phyloP scores from a whole-genome alignment of 139 green algal species.

The Chlorella sp. region DNA sequence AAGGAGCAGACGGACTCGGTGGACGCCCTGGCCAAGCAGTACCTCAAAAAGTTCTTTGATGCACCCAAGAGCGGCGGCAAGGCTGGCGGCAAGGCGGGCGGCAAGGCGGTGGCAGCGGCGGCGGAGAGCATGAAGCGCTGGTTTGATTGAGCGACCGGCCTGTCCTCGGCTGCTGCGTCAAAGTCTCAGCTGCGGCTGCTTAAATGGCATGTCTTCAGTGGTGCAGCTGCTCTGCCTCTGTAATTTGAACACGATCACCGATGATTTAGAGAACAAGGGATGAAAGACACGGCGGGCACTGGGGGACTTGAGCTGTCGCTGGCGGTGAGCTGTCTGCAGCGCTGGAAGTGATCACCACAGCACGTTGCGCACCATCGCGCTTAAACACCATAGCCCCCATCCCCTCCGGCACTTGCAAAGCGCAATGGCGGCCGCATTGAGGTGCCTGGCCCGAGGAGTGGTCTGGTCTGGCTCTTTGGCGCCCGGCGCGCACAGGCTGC shows the following conservation, averaged over 20 bases:
- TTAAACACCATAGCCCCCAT: too few relatives aligned
- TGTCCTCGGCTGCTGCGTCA: too few relatives aligned
- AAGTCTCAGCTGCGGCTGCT: too few relatives aligned
- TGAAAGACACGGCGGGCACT: too few relatives aligned
- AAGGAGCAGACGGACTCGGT: conserved; percentile 47
- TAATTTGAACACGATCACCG: neutral
- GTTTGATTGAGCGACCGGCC: conserved; percentile 23
- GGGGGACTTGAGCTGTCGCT: neutral
- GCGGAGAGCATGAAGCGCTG: conserved; percentile 31
- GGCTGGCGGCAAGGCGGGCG: conserved; percentile 2
- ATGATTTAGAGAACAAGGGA: neutral
- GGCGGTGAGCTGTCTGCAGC: neutral
- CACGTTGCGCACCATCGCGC: too few relatives aligned
- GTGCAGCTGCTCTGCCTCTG: too few relatives aligned
- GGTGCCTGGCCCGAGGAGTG: neutral
- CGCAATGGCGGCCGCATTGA: neutral
- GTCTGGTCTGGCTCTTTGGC: neutral
- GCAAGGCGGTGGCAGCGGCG: conserved; percentile 2
- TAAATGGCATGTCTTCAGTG: too few relatives aligned
- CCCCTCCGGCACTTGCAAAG: neutral
- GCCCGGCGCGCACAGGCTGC: neutral
- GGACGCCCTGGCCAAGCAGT: conserved; percentile 50
- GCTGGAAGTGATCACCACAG: neutral
- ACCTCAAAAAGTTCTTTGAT: conserved; percentile 27
- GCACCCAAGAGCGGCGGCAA: conserved; percentile 14